Evolutionary conservation across 768 basidiomycete species (phyloP).

Genomic region (Arthromyces matolae): DNA sequence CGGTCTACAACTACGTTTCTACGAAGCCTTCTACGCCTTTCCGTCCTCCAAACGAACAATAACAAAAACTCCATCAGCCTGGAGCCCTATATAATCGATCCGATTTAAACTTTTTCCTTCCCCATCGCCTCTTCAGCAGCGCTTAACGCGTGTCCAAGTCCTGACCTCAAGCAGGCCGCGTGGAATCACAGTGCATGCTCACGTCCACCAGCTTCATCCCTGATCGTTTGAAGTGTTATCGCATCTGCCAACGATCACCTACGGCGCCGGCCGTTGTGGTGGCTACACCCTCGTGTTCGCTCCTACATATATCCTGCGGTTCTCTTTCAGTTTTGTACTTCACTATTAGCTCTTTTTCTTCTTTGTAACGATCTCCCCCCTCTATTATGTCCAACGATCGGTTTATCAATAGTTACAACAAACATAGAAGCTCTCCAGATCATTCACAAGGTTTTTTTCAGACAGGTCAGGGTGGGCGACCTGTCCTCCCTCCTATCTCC

Average conservation of each 20-base stretch:
- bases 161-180: slow-evolving; percentile 46
- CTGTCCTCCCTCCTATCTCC: slow-evolving; percentile 84
- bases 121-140: slow-evolving; percentile 13
- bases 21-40: slow-evolving; percentile 28
- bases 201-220: slow-evolving; percentile 35
- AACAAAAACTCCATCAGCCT: slow-evolving; percentile 29
- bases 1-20: slow-evolving; percentile 24
- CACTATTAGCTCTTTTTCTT: slow-evolving; percentile 51
- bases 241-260: slow-evolving; percentile 26
- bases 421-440: slow-evolving; percentile 69
- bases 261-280: slow-evolving; percentile 13
- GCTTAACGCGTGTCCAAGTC: slow-evolving; percentile 31
- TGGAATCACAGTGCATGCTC: slow-evolving; percentile 43
- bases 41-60: slow-evolving; percentile 31
- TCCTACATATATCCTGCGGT: slow-evolving; percentile 45
- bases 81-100: slow-evolving; percentile 16
- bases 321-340: slow-evolving; percentile 43
- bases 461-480: slow-evolving; percentile 86
- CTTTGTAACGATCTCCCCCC: slow-evolving; percentile 57
- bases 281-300: slow-evolving; percentile 28
- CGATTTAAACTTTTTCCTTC: slow-evolving; percentile 20
- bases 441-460: slow-evolving; percentile 69
- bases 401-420: slow-evolving; percentile 57
- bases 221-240: slow-evolving; percentile 39
- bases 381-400: slow-evolving; percentile 75